These are phyloP conservation scores for Actinomortierella wolfii DNA, from an alignment of 371 early-diverging fungal genomes.

Conservation along the genomic window DNA sequence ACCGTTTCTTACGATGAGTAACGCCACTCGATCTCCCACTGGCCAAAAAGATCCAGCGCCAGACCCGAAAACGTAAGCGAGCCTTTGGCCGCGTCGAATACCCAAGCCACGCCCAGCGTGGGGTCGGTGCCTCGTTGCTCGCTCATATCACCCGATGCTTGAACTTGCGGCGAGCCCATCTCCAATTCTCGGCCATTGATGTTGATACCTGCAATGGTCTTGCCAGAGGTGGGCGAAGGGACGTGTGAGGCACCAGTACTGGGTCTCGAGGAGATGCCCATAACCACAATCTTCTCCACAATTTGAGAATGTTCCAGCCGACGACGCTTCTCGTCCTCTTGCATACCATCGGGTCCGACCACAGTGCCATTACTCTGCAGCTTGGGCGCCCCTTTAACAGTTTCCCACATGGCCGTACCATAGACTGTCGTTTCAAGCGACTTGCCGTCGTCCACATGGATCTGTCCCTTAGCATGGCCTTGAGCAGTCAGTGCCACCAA, in stretches of 20 bases:
- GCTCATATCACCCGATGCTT: background rate
- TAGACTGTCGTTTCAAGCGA: conserved; percentile 35
- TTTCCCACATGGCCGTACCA: conserved; percentile 11
- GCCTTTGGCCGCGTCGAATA: conserved; percentile 15
- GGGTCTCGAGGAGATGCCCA: conserved; percentile 24
- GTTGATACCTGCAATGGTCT: background rate
- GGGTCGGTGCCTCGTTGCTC: conserved; percentile 12
- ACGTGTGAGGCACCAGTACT: background rate
- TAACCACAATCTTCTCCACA: conserved; percentile 19
- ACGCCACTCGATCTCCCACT: conserved; percentile 27
- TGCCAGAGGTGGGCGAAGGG: background rate
- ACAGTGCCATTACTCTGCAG: conserved; percentile 12
- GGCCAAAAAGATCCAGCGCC: conserved; percentile 23
- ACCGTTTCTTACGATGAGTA: no score
- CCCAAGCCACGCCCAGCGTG: conserved; percentile 18
- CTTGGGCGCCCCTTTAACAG: conserved; percentile 6
- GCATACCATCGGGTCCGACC: background rate
- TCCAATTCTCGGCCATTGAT: no score
- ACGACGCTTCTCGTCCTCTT: background rate
- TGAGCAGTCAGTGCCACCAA: conserved; percentile 55
- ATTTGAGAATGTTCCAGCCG: conserved; percentile 13
- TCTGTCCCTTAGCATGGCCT: conserved; percentile 50
- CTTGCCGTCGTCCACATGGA: conserved; percentile 65
- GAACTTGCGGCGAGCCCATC: background rate
- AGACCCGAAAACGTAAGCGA: conserved; percentile 29